These are phyloP conservation scores for Penicillium sclerotiorum DNA, from an alignment of 2,329 filamentous ascomycete genomes.

Conservation along the genomic window DNA sequence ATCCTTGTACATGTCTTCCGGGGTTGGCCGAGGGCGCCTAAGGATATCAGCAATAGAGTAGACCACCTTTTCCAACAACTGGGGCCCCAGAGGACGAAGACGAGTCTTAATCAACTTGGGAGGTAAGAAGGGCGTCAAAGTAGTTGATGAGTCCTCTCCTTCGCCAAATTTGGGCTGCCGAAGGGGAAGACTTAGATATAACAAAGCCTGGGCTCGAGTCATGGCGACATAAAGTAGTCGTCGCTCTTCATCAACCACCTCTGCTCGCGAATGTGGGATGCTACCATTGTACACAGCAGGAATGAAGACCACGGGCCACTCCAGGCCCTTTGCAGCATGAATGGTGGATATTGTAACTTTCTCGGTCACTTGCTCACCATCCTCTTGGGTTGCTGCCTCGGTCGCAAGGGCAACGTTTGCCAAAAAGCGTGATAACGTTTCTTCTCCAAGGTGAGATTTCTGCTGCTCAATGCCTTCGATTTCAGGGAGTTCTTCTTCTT, in stretches of 20 bases:
- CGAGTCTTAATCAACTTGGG: conserved; percentile 54
- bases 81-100: conserved; percentile 68
- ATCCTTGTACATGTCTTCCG: conserved; percentile 56
- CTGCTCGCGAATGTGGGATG: conserved; percentile 83
- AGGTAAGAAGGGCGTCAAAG: conserved; percentile 72
- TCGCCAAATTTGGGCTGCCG: conserved; percentile 61
- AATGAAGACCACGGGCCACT: conserved; percentile 95
- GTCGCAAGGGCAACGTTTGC: conserved; percentile 86
- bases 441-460: conserved; percentile 53
- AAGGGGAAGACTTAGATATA: conserved; percentile 82
- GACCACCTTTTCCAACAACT: conserved; percentile 65
- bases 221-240: conserved; percentile 92
- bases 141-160: conserved; percentile 57
- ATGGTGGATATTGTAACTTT: conserved; percentile 93
- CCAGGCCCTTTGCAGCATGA: conserved; percentile 90
- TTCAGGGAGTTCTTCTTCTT: conserved; percentile 59
- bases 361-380: conserved; percentile 53
- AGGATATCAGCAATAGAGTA: conserved; percentile 72
- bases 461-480: conserved; percentile 73
- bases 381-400: conserved; percentile 59
- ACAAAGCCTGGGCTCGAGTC: conserved; percentile 83
- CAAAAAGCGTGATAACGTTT: conserved; percentile 77
- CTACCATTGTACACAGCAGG: conserved; percentile 87
- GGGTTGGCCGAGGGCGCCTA: conserved; percentile 61
- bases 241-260: conserved; percentile 85